phyloP scores from a whole-genome alignment of 2,329 filamentous ascomycete species.

The Colletotrichum horii region DNA sequence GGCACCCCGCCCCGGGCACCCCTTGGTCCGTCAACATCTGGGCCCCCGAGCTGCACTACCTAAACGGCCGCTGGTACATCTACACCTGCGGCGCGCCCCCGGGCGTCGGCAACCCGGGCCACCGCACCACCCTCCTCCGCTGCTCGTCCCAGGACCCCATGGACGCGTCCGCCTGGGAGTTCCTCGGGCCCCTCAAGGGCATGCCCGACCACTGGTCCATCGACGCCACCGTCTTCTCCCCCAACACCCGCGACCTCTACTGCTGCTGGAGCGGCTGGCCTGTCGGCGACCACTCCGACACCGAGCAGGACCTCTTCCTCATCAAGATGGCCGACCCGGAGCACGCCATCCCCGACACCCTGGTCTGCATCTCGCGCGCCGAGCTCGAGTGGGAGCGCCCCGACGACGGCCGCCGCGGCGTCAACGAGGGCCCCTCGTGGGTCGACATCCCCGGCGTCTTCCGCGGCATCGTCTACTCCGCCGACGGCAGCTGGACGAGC shows the following conservation, averaged over 20 bases:
- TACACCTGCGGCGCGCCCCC: constrained; percentile 52
- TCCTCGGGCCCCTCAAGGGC: constrained; percentile 53
- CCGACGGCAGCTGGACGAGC: constrained; percentile 61
- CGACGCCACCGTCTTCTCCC: constrained; percentile 58
- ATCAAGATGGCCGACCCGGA: constrained; percentile 43
- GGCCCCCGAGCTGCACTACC: constrained; percentile 27
- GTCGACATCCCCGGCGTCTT: constrained; percentile 55
- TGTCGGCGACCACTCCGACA: constrained; percentile 38
- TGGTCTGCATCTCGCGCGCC: constrained; percentile 55
- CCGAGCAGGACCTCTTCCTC: constrained; percentile 13
- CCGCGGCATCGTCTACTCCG: constrained; percentile 59
- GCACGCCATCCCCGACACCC: constrained; percentile 45
- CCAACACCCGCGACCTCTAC: constrained; percentile 50
- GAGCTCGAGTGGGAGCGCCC: constrained; percentile 54
- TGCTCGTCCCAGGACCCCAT: constrained; percentile 42
- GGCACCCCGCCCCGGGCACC: constrained; percentile 24
- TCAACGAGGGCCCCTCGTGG: constrained; percentile 61
- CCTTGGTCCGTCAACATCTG: constrained; percentile 26
- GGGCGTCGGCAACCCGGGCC: constrained; percentile 46
- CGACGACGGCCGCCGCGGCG: constrained; percentile 44
- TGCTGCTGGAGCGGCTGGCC: constrained; percentile 54
- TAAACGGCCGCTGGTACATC: constrained; percentile 27
- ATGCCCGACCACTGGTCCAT: constrained; percentile 57
- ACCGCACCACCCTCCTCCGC: constrained; percentile 42
- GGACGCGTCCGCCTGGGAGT: constrained; percentile 55